phyloP scores from a whole-genome alignment of 805 yeast genomes.

The Candida golubevii region DNA sequence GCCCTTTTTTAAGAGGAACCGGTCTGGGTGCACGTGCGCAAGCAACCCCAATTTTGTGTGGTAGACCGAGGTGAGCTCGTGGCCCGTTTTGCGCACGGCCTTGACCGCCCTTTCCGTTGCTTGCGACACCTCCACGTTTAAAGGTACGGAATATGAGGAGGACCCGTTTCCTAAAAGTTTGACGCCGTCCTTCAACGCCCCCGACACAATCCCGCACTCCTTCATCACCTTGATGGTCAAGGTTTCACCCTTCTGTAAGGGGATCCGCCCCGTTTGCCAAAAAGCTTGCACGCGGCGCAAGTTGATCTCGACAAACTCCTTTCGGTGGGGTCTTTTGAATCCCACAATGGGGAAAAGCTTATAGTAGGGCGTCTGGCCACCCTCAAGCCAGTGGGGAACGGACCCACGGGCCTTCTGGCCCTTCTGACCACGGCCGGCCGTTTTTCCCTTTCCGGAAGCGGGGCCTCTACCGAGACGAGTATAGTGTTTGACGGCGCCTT shows the following conservation, averaged over 20 bases:
- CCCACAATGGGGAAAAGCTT: conserved; percentile 86
- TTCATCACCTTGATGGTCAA: conserved; percentile 76
- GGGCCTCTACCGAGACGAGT: conserved; percentile 96
- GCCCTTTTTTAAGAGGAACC: conserved; percentile 65
- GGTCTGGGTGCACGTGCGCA: conserved; percentile 73
- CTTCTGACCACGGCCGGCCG: conserved; percentile 95
- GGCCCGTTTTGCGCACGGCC: conserved; percentile 68
- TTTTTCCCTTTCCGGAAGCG: conserved; percentile 87
- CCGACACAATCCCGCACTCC: conserved; percentile 67
- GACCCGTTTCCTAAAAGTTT: conserved; percentile 68
- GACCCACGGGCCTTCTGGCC: conserved; percentile 96
- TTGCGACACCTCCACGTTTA: conserved; percentile 75
- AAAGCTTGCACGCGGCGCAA: conserved; percentile 67
- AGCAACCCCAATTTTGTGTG: conserved; percentile 58
- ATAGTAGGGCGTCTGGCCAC: conserved; percentile 95
- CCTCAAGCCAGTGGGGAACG: conserved; percentile 93
- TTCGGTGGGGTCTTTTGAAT: conserved; percentile 61
- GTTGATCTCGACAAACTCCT: conserved; percentile 54
- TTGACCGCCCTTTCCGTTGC: conserved; percentile 74
- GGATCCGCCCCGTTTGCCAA: conserved; percentile 62
- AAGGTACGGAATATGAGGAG: conserved; percentile 48
- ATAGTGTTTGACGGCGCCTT: conserved; percentile 54
- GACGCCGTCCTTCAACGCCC: conserved; percentile 73
- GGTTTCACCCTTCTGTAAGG: conserved; percentile 53
- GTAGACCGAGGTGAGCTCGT: conserved; percentile 69